phyloP scores from a whole-genome alignment of 2,329 filamentous ascomycete genomes.

The Cercospora sp. region DNA sequence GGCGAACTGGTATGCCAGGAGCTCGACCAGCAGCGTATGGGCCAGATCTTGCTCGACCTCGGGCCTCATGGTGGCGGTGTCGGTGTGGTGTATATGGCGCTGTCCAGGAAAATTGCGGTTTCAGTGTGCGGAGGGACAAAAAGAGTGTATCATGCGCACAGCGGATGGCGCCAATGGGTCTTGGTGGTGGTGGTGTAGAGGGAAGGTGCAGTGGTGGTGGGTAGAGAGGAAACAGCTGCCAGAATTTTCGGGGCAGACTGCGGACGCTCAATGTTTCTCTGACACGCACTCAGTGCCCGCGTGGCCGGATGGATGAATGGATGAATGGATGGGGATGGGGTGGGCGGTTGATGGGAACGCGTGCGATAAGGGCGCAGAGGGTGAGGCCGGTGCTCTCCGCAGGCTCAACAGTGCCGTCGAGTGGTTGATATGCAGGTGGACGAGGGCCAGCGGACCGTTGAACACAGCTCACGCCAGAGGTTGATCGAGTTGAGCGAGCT shows the following conservation, averaged over 20 bases:
- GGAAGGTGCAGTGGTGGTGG: constrained; percentile 8
- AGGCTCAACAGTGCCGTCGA: constrained; percentile 11
- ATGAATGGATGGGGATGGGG: neutral
- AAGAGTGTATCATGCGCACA: constrained; percentile 26
- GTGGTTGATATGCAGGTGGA: constrained; percentile 19
- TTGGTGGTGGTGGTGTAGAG: constrained; percentile 1
- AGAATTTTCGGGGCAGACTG: constrained; percentile 18
- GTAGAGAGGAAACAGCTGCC: constrained; percentile 5
- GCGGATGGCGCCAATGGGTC: constrained; percentile 15
- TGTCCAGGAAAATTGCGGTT: constrained; percentile 20
- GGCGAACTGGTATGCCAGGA: constrained; percentile 98
- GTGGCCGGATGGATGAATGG: neutral
- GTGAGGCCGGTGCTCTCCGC: constrained; percentile 10
- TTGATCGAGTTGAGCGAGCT: constrained; percentile 11
- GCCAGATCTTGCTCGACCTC: constrained; percentile 99
- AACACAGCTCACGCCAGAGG: constrained; percentile 4
- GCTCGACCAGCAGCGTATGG: constrained; percentile 96
- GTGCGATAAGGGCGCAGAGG: constrained; percentile 13
- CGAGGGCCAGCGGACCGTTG: constrained; percentile 12
- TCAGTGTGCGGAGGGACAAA: constrained; percentile 6
- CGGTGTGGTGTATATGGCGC: constrained; percentile 25
- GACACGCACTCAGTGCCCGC: neutral
- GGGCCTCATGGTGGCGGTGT: constrained; percentile 70
- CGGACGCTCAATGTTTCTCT: neutral
- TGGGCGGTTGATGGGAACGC: constrained; percentile 6